These are phyloP conservation scores for Collybiopsis confluens DNA, from an alignment of 768 basidiomycete genomes.

Conservation along the genomic window DNA sequence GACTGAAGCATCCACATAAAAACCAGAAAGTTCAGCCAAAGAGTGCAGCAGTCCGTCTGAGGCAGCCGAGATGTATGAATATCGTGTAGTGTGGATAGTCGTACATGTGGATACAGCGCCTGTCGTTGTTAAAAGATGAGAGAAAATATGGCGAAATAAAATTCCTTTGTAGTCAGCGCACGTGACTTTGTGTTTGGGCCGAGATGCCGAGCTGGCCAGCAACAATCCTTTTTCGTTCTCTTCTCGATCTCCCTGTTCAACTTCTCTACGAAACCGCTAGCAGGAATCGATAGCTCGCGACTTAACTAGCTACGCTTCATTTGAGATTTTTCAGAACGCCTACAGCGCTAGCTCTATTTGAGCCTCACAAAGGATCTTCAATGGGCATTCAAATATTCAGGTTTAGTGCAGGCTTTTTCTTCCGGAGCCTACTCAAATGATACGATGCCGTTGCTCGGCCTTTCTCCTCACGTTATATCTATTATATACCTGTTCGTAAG, in stretches of 20 bases:
- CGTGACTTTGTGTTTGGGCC: neutral
- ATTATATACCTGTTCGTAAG: no score
- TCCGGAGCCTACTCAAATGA: no score
- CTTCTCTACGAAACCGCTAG: no score
- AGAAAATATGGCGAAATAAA: no score
- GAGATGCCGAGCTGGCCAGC: neutral
- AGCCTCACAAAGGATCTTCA: slow-evolving; percentile 24
- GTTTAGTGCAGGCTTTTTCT: neutral
- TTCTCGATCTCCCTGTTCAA: no score
- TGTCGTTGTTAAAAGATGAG: slow-evolving; percentile 68
- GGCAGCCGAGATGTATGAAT: slow-evolving; percentile 52
- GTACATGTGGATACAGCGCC: slow-evolving; percentile 56
- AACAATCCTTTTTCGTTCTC: no score
- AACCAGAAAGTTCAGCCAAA: slow-evolving; percentile 56
- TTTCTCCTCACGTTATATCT: no score
- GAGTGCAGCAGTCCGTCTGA: slow-evolving; percentile 55
- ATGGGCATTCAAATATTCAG: slow-evolving; percentile 25
- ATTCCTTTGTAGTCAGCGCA: no score
- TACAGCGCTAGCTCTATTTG: slow-evolving; percentile 20
- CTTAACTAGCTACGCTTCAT: slow-evolving; percentile 20
- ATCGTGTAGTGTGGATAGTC: slow-evolving; percentile 33
- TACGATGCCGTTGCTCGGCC: no score
- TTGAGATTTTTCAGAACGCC: slow-evolving; percentile 27
- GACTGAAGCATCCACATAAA: slow-evolving; percentile 48
- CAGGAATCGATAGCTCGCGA: no score